Base-by-base conservation (phyloP, 2,329 filamentous ascomycete species). In the Periconia macrospinosa region DNA sequence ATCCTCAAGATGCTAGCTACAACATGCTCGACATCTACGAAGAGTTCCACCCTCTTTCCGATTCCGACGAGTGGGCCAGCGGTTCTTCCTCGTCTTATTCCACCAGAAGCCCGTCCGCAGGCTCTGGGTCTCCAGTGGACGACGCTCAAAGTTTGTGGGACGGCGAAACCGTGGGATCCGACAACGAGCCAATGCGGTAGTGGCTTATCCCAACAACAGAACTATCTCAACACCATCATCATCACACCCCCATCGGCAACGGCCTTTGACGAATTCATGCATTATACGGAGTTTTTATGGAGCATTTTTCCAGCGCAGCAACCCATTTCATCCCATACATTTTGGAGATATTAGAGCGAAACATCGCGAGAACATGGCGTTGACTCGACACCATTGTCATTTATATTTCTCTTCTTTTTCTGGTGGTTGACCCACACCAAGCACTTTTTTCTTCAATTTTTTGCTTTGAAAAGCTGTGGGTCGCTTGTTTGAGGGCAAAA, bases 1-100 rank as follows among this genome's bases (percentile, higher is more conserved):
- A 95, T 54, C 74, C 75, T 17, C 70, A 77, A 55, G 75, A 79
- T 45, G 72, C 77, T 46, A 81, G 82, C 61, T 79, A 80, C 37
- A 81, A 78, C 55, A 74, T 86, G 57, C 79, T 83, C 48, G 81
- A 80, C 49, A 77, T 86, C 42, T 82, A 84, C 59, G 82, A 82
- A 61, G 74, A 77, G 47, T 78, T 78, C 59, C 75, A 76, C 54
- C 71, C 75, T 1, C 67, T 82, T 44, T 81, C 83, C 47, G 87
- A 92, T 61, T 91, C 88, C 66, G 92, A 96, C 63, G 91, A 94
- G 66, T 96, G 92, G 92, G 93, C 91, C 9, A 84, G 93, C 44
- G 91, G 90, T 55, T 94, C 91, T 62, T 92, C 87, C 50, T 94
- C 90, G 0, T 87, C 84, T 40, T 85, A 89, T 70, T 89, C 87